phyloP scores from a whole-genome alignment of 2,329 filamentous ascomycete genomes.

The Calonectria pseudoturangicola region DNA sequence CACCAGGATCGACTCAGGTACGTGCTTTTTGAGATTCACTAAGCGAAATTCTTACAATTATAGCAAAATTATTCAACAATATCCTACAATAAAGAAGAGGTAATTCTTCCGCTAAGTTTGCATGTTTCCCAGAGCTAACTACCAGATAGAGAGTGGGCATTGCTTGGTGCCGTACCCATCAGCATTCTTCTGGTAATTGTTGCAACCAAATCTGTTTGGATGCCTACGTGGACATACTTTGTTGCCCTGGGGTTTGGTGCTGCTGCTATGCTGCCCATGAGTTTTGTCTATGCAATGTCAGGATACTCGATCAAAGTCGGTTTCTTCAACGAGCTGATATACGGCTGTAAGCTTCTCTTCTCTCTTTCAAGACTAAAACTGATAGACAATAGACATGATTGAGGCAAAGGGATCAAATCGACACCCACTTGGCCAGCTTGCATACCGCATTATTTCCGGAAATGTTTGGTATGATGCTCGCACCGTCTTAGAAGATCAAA shows the following conservation, averaged over 20 bases:
- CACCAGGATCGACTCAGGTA: slow-evolving; percentile 28
- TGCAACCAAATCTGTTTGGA: slow-evolving; percentile 71
- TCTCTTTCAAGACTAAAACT: slow-evolving; percentile 57
- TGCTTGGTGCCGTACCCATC: slow-evolving; percentile 57
- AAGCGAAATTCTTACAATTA: not conserved
- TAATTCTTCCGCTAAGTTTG: not conserved
- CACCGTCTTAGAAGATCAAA: slow-evolving; percentile 76
- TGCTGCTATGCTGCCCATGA: slow-evolving; percentile 73
- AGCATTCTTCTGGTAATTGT: slow-evolving; percentile 68
- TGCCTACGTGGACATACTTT: slow-evolving; percentile 77
- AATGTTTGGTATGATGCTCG: slow-evolving; percentile 77
- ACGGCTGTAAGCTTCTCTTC: slow-evolving; percentile 5
- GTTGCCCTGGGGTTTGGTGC: slow-evolving; percentile 74
- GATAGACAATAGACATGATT: slow-evolving; percentile 67
- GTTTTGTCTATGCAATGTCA: slow-evolving; percentile 76
- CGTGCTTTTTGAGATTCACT: not conserved
- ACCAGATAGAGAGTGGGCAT: not conserved
- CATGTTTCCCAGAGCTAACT: not conserved
- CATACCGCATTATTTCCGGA: slow-evolving; percentile 76
- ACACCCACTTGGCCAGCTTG: slow-evolving; percentile 74
- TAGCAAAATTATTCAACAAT: slow-evolving; percentile 27
- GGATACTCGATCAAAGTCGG: slow-evolving; percentile 60
- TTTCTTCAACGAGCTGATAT: slow-evolving; percentile 25
- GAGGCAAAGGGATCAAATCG: slow-evolving; percentile 69
- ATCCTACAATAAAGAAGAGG: slow-evolving; percentile 7